Evolutionary conservation across 257 asterid genomes (phyloP), one percentile per base, ranked within the genome.

Genomic region (Lycium ferocissimum): DNA sequence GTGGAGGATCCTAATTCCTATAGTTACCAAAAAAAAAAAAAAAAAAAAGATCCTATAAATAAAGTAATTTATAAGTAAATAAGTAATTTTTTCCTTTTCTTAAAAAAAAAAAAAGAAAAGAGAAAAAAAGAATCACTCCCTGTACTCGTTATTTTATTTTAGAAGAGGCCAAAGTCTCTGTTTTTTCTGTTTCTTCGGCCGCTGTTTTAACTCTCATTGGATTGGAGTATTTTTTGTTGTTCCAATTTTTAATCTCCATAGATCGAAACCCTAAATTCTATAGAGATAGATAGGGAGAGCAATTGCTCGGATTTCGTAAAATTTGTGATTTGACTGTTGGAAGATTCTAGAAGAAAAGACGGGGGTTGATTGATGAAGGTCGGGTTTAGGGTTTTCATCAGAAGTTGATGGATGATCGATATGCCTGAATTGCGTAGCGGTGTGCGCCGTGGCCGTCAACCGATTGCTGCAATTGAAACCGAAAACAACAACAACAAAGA

Each of bases 381-480:
- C 45, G 85, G 58, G 49, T 67, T 47, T 54, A 85, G 79, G 62
- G 57, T 81, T 85, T 26, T 26, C 33, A 26, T 70, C 66, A 53
- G 58, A 65, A 54, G 15, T 43, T 79, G n/a, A 83, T 76, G 85
- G 91, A 80, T 88, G 90, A 85, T 85, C 88, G 85, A 79, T 87
- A 88, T 89, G 90, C 92, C 91, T 91, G 91, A 86, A 87, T 88
- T 86, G 91, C 91, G 93, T 83, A 86, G 91, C 88, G 92, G 90
- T 80, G 89, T 72, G 83, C 89, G 90, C 87, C 49, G 89, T 86
- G 91, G 91, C 85, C 89, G 91, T 84, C 88, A 84, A 51, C 86
- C 85, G 40, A 72, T 82, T 22, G 61, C 73, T 65, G 37, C 70
- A n/a, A 40, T 43, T 17, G 80, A 75, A 81, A 85, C 83, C 69